Base-by-base conservation (phyloP, 106 monocot genomes). In the Phalaenopsis aphrodite region DNA sequence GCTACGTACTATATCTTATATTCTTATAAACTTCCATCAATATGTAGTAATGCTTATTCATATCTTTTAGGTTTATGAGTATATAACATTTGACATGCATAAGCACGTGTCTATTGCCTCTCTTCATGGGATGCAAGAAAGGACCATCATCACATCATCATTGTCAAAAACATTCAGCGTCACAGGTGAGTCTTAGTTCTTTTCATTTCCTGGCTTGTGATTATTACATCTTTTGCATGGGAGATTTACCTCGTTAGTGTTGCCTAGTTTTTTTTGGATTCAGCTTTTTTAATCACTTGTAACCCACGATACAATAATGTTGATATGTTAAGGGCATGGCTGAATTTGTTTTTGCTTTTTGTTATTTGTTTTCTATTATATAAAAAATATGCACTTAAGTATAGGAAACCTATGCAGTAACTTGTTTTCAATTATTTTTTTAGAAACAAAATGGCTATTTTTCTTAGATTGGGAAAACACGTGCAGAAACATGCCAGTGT, bases 61-160 rank as follows among this genome's bases (percentile, higher is more conserved):
- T 76, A 73, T 77, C 11, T 80, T 81, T 79, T 83, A 97, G 97
- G 97, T 97, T 18, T 97, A 97, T 56, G 96, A 96, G 80, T 85
- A 90, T 80, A 90, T 97, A 80, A 87, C 83, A 61, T 97, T 77
- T 86, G 97, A 84, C 65, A 76, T 5, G 42, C 47, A 94, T 61
- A 84, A 80, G 55, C 97, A 94, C 80, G 82, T 83, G 75, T 94
- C 88, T 55, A 75, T 94, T 82, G 92, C 92, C 48, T 90, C 93
- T 42, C 75, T 97, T 82, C 90, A 86, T 47, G 87, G 90, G 61
- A 97, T 94, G 97, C 90, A 97, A 88, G 83, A 94, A 56, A 87
- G 94, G 81, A 97, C 94, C 18, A 85, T 97, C 79, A 92, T 97
- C 56, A 94, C 97, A 30, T 97, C 97, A 69, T 97, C 96, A 21